These are phyloP conservation scores for Metschnikowia henanensis DNA, from an alignment of 805 yeast genomes.

Conservation along the genomic window DNA sequence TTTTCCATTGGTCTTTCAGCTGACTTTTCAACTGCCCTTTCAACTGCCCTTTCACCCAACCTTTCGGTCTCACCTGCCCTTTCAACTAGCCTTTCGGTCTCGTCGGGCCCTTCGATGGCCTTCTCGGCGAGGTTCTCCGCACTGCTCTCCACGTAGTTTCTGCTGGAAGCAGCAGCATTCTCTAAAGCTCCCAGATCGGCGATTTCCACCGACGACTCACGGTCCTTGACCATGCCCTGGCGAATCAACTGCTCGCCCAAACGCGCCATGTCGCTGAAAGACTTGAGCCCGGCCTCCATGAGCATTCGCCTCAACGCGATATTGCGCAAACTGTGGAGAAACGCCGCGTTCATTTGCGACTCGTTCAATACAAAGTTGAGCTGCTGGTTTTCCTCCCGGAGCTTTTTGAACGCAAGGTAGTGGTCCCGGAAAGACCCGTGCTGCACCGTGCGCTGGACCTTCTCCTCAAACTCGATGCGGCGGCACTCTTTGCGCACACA, in stretches of 20 bases:
- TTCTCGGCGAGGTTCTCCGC: too few relatives aligned
- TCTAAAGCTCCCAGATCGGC: not conserved
- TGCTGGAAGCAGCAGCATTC: too few relatives aligned
- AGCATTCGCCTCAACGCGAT: conserved; percentile 3
- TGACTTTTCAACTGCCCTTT: not conserved
- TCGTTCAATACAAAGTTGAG: conserved; percentile 2
- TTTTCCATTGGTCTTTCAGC: too few relatives aligned
- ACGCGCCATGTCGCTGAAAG: not conserved
- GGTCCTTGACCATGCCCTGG: conserved; percentile 3
- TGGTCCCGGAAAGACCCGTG: conserved; percentile 3
- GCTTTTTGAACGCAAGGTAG: conserved; percentile 3
- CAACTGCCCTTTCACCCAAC: not conserved
- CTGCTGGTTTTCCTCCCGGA: conserved; percentile 7
- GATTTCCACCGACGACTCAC: not conserved
- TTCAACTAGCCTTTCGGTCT: too few relatives aligned
- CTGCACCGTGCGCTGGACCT: conserved; percentile 2
- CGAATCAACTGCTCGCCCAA: conserved; percentile 5
- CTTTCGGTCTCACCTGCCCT: too few relatives aligned
- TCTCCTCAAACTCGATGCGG: conserved; percentile 1
- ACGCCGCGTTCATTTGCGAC: conserved; percentile 1
- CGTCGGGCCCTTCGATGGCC: too few relatives aligned
- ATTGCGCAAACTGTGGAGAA: conserved; percentile 5
- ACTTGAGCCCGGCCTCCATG: not conserved
- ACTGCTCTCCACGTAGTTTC: too few relatives aligned
- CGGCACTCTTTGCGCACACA: not conserved